Evolutionary conservation across 2,329 filamentous ascomycete species (phyloP).

Genomic region (Tympanopsis confertula): DNA sequence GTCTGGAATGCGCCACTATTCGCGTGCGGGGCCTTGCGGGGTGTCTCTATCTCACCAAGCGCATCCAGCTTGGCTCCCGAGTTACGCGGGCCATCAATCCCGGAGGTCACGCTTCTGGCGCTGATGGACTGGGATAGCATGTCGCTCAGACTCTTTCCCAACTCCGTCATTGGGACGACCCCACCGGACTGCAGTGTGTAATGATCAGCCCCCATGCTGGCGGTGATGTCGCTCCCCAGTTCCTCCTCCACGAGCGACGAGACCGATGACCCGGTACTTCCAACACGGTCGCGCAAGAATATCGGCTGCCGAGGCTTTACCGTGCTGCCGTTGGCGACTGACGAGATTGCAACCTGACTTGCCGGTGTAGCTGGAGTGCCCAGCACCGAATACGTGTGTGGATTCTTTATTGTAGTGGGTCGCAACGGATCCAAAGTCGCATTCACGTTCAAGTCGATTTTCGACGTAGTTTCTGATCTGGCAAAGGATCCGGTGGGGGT

Average conservation of each 20-base stretch:
- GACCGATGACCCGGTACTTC: not conserved
- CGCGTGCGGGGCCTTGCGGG: conserved; percentile 14
- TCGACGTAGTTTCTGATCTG: no score
- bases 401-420: no score
- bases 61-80: conserved; percentile 36
- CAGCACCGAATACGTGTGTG: no score
- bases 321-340: not conserved
- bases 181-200: conserved; percentile 76
- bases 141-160: conserved; percentile 37
- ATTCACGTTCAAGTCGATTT: no score
- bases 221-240: conserved; percentile 59
- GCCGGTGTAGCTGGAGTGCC: no score
- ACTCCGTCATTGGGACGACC: conserved; percentile 45
- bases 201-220: conserved; percentile 57
- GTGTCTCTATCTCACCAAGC: conserved; percentile 32
- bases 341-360: no score
- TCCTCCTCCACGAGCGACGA: conserved; percentile 31
- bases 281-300: not conserved
- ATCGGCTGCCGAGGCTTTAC: not conserved
- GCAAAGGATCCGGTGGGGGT: no score
- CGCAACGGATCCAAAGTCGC: no score
- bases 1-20: conserved; percentile 49
- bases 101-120: conserved; percentile 80
- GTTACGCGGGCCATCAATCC: conserved; percentile 44
- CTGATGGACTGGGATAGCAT: conserved; percentile 67